These are phyloP conservation scores for Chrysanthemum seticuspe DNA, from an alignment of 129 eudicot species.

Conservation along the genomic window DNA sequence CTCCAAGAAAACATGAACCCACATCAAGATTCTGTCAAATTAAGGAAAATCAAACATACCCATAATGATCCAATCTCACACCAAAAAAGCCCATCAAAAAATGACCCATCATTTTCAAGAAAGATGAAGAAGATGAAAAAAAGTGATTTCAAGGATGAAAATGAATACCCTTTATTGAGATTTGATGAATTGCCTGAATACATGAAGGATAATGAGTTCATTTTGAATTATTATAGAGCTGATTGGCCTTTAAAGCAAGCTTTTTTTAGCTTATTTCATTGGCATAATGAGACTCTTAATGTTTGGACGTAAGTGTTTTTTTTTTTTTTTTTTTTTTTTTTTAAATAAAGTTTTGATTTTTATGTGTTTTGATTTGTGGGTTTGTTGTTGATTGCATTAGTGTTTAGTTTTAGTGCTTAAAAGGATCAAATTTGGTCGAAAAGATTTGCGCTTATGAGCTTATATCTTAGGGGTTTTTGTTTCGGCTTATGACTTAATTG, in stretches of 20 bases:
- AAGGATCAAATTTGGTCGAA: slow-evolving; percentile 13
- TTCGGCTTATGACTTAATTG: too few relatives aligned
- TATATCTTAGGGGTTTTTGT: too few relatives aligned
- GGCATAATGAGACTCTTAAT: slow-evolving; percentile 95
- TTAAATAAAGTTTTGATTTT: background rate
- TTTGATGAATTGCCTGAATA: slow-evolving; percentile 79
- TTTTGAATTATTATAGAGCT: slow-evolving; percentile 70
- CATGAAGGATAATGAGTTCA: slow-evolving; percentile 97
- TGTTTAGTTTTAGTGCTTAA: slow-evolving; percentile 3
- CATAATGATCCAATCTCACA: slow-evolving; percentile 10
- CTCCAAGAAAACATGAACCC: slow-evolving; percentile 19
- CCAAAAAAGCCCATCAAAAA: background rate
- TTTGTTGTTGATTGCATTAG: slow-evolving; percentile 12
- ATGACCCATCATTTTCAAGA: background rate
- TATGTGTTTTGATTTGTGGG: slow-evolving; percentile 9
- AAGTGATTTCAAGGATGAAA: background rate
- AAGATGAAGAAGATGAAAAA: slow-evolving; percentile 14
- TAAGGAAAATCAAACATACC: slow-evolving; percentile 24
- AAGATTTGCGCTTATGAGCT: background rate
- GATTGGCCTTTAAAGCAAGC: slow-evolving; percentile 89
- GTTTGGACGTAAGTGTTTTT: slow-evolving; percentile 88
- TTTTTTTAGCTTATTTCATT: slow-evolving; percentile 71
- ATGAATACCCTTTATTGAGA: slow-evolving; percentile 19
- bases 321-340: background rate
- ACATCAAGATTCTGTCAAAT: slow-evolving; percentile 22